These are phyloP conservation scores for Pythium insidiosum DNA, from an alignment of 352 stramenopile species.

Conservation along the genomic window DNA sequence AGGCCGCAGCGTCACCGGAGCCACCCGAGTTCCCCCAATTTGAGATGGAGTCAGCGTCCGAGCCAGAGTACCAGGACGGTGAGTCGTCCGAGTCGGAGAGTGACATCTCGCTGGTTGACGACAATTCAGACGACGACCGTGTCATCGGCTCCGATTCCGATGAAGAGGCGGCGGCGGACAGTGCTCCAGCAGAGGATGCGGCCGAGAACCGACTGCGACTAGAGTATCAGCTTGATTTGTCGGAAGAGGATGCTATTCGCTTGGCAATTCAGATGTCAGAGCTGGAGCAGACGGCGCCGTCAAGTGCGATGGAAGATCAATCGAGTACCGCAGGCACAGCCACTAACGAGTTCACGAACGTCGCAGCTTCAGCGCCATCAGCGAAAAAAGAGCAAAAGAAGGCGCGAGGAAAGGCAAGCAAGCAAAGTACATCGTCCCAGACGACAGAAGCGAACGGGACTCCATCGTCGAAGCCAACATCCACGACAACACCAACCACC, in stretches of 20 bases:
- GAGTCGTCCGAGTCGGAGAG: conserved; percentile 27
- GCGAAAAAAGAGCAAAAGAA: too few relatives aligned
- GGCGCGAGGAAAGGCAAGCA: too few relatives aligned
- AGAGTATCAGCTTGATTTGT: conserved; percentile 36
- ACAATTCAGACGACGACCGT: conserved; percentile 60
- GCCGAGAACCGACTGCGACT: conserved; percentile 24
- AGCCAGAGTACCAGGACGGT: conserved; percentile 35
- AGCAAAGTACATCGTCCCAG: too few relatives aligned
- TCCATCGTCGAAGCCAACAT: too few relatives aligned
- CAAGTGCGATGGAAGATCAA: too few relatives aligned
- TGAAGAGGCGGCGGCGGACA: conserved; percentile 11
- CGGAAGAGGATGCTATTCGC: conserved; percentile 31
- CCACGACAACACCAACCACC: too few relatives aligned
- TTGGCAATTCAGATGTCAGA: conserved; percentile 41
- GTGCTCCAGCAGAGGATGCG: conserved; percentile 12
- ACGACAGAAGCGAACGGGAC: too few relatives aligned
- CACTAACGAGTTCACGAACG: too few relatives aligned
- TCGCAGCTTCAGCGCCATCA: too few relatives aligned
- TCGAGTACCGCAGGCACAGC: too few relatives aligned
- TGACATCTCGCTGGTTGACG: conserved; percentile 33
- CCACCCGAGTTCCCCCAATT: conserved; percentile 24
- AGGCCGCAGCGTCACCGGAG: too few relatives aligned
- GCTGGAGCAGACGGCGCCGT: conserved; percentile 15
- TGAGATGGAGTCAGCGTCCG: conserved; percentile 17
- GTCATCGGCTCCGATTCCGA: conserved; percentile 30